These are phyloP conservation scores for Xylaria bambusicola DNA, from an alignment of 495 filamentous ascomycete genomes.

Conservation along the genomic window DNA sequence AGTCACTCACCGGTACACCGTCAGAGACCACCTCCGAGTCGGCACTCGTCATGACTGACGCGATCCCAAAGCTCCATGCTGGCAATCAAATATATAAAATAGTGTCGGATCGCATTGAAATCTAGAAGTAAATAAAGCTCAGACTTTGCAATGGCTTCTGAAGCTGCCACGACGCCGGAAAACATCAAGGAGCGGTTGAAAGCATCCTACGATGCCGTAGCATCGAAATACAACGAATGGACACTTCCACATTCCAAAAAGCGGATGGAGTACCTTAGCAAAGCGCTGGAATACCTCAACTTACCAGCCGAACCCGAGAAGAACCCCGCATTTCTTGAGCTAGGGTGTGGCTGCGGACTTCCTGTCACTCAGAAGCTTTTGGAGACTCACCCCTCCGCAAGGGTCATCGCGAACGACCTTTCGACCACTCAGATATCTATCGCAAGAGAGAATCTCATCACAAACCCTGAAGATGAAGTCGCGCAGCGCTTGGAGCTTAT, in stretches of 20 bases:
- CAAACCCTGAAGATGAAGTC: background rate
- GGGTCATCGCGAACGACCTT: slow-evolving; percentile 37
- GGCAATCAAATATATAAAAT: no score
- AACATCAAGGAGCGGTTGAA: slow-evolving; percentile 36
- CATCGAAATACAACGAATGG: slow-evolving; percentile 35
- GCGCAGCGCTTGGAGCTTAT: slow-evolving; percentile 21
- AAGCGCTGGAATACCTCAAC: slow-evolving; percentile 25
- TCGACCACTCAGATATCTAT: slow-evolving; percentile 34
- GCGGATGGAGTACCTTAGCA: slow-evolving; percentile 27
- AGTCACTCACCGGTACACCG: no score
- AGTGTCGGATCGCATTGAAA: no score
- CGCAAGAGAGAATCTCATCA: slow-evolving; percentile 19
- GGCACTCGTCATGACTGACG: no score
- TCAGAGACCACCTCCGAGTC: no score
- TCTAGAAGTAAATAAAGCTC: no score
- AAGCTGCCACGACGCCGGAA: background rate
- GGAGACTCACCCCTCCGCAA: slow-evolving; percentile 1
- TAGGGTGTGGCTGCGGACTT: slow-evolving; percentile 39
- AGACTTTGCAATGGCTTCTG: background rate
- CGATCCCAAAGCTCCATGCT: no score
- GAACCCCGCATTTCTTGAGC: slow-evolving; percentile 31
- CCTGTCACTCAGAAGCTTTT: slow-evolving; percentile 34
- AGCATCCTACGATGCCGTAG: slow-evolving; percentile 39
- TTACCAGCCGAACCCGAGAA: background rate
- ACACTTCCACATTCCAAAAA: slow-evolving; percentile 21